Conservation (phyloP, 225 moss, liverwort and hornwort genomes). For the Pleurozium schreberi region DNA sequence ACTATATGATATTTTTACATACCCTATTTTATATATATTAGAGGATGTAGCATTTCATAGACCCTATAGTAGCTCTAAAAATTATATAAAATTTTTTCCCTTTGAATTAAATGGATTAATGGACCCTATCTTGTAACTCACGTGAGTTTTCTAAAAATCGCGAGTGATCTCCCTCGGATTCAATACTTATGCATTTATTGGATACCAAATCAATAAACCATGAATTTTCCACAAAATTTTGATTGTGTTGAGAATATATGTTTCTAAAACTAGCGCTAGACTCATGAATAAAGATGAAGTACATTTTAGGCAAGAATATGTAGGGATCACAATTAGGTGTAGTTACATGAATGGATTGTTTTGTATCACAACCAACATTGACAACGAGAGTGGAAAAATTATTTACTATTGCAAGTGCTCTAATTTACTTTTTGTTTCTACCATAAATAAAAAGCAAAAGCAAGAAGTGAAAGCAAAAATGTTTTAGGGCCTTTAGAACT, state of each 20-base stretch:
- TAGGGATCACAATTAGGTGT: not conserved
- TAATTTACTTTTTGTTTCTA: not conserved
- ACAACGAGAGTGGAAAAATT: not conserved
- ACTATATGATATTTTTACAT: too few relatives aligned
- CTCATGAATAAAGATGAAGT: not conserved
- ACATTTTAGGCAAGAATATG: not conserved
- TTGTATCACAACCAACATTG: not conserved
- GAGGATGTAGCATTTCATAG: too few relatives aligned
- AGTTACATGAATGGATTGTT: not conserved
- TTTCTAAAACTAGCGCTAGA: fast-evolving
- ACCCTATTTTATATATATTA: too few relatives aligned
- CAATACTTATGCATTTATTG: not conserved
- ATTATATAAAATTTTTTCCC: too few relatives aligned
- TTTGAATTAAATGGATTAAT: too few relatives aligned
- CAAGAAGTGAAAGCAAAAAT: not conserved
- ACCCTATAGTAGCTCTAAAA: too few relatives aligned
- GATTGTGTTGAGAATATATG: not conserved
- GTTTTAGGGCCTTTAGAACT: not conserved
- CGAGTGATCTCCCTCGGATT: too few relatives aligned
- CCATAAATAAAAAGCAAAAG: too few relatives aligned
- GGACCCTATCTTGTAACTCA: too few relatives aligned
- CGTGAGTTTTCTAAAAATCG: too few relatives aligned
- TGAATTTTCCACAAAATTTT: too few relatives aligned
- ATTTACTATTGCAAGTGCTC: not conserved
- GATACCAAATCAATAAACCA: not conserved